Conservation (phyloP, 192 early-diverging fungal species). For the Allomyces arbusculus region DNA sequence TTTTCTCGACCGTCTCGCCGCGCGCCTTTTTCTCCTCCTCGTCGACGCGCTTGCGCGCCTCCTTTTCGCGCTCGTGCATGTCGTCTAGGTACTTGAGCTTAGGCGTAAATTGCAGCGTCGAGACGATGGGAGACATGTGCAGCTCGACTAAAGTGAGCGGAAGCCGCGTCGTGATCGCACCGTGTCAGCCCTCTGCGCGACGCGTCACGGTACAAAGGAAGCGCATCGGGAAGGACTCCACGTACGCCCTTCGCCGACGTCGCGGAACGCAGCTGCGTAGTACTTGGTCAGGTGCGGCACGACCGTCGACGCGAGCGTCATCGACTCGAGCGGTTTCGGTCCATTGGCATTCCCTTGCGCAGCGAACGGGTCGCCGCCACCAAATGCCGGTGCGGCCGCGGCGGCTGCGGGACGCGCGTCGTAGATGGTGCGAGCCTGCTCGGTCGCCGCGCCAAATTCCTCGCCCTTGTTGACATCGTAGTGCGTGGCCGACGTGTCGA, state of each 20-base stretch:
- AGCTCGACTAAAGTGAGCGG: conserved; percentile 36
- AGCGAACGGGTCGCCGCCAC: no score
- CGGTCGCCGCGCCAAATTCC: conserved; percentile 55
- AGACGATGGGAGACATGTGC: conserved; percentile 60
- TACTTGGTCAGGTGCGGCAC: conserved; percentile 64
- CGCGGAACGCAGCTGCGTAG: conserved; percentile 53
- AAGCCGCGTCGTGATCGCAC: conserved; percentile 1
- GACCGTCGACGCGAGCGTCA: conserved; percentile 52
- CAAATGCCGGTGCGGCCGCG: conserved; percentile 14
- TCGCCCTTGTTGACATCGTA: conserved; percentile 63
- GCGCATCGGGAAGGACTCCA: background rate
- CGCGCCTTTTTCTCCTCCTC: background rate
- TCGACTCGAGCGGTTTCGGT: conserved; percentile 38
- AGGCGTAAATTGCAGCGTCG: conserved; percentile 65
- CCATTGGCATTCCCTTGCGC: no score
- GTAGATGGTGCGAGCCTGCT: conserved; percentile 41
- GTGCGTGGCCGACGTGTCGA: conserved; percentile 45
- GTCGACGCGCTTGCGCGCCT: background rate
- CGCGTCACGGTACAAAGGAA: background rate
- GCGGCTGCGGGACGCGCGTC: conserved; percentile 21
- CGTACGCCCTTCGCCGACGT: conserved; percentile 22
- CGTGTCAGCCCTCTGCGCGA: background rate
- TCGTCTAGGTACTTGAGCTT: conserved; percentile 77
- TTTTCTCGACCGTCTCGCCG: background rate
- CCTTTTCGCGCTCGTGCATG: conserved; percentile 59